Evolutionary conservation across 371 early-diverging fungal genomes (phyloP).

Genomic region (Lichtheimia ornata): DNA sequence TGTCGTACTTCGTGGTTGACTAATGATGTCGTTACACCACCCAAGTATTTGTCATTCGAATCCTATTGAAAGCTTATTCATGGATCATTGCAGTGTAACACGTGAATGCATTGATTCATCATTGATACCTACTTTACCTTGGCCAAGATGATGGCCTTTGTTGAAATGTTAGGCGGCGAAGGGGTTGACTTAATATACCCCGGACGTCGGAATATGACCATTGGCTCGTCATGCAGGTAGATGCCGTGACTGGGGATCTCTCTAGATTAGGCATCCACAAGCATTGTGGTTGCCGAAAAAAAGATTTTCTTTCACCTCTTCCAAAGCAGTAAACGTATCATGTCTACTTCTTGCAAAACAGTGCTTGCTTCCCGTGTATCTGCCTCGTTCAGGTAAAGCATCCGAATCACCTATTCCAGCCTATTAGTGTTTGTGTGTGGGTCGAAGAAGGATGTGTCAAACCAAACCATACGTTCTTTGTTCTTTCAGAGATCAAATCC

Average conservation of each 20-base stretch:
- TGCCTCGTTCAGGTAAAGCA: constrained; percentile 60
- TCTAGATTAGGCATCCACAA: too few species aligned
- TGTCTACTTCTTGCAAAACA: constrained; percentile 33
- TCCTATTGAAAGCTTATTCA: not conserved
- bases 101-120: too few species aligned
- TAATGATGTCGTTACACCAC: not conserved
- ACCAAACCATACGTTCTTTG: not conserved
- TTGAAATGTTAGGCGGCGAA: too few species aligned
- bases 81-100: too few species aligned
- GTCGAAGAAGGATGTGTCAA: not conserved
- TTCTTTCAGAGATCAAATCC: constrained; percentile 75
- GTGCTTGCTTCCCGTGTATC: constrained; percentile 64
- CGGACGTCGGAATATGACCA: too few species aligned
- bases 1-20: too few species aligned
- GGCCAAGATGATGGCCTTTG: too few species aligned
- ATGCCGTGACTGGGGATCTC: too few species aligned
- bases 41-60: not conserved
- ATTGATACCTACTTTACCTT: too few species aligned
- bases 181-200: too few species aligned
- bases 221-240: too few species aligned
- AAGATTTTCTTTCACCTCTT: not conserved
- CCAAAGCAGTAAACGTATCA: not conserved
- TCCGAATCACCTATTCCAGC: not conserved
- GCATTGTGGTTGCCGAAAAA: not conserved
- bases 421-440: not conserved